These are phyloP conservation scores for Thermomucor indicae-seudaticae DNA, from an alignment of 371 early-diverging fungal species.

Conservation along the genomic window DNA sequence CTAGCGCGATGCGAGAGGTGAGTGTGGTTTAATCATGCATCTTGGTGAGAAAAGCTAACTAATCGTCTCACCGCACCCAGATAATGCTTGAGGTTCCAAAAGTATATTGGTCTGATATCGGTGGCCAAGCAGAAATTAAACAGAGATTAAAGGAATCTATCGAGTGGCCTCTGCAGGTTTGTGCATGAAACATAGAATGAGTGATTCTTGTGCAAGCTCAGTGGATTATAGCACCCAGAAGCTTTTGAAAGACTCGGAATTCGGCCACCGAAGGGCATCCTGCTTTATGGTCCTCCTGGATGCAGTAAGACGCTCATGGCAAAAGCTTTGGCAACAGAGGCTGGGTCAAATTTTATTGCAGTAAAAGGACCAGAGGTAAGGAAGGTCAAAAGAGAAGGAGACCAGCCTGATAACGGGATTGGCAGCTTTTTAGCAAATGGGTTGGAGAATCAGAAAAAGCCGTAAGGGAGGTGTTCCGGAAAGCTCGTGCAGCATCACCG, in stretches of 20 bases:
- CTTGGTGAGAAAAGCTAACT: background rate
- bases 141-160: slow-evolving; percentile 96
- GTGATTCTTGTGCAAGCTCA: background rate
- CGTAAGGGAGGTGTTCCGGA: slow-evolving; percentile 90
- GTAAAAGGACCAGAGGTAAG: slow-evolving; percentile 94
- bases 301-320: slow-evolving; percentile 98
- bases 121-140: slow-evolving; percentile 94
- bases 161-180: slow-evolving; percentile 94
- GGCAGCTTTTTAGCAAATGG: slow-evolving; percentile 91
- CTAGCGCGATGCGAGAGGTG: slow-evolving; percentile 97
- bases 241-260: slow-evolving; percentile 86
- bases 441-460: slow-evolving; percentile 99
- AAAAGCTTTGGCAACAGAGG: slow-evolving; percentile 96
- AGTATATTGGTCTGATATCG: slow-evolving; percentile 96
- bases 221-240: slow-evolving; percentile 69
- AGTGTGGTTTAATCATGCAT: background rate
- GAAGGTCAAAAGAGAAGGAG: slow-evolving; percentile 8
- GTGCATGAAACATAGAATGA: background rate
- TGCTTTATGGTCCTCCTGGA: slow-evolving; percentile 98
- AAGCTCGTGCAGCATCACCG: slow-evolving; percentile 93
- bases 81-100: slow-evolving; percentile 91
- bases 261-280: slow-evolving; percentile 93
- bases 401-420: background rate
- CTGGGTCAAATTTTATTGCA: slow-evolving; percentile 95
- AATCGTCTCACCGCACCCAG: slow-evolving; percentile 17